Conservation (phyloP, 164 flowering plant species). For the Macadamia tetraphylla region DNA sequence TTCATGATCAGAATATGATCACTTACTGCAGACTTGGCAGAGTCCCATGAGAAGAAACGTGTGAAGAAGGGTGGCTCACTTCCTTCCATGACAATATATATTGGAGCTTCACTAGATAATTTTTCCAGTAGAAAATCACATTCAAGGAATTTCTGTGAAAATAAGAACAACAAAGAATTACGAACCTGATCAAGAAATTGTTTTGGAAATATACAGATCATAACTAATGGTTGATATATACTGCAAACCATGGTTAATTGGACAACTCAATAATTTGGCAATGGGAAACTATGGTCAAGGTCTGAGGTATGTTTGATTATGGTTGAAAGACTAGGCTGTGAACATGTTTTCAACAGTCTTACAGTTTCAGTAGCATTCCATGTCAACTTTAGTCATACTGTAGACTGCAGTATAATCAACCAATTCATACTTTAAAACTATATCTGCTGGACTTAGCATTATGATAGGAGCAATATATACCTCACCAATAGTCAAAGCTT, state of each 20-base stretch:
- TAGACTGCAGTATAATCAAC: not conserved
- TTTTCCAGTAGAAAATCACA: constrained; percentile 80
- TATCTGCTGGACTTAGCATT: not conserved
- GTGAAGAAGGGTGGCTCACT: constrained; percentile 89
- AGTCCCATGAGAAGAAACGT: constrained; percentile 94
- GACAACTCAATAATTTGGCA: not conserved
- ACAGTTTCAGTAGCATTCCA: not conserved
- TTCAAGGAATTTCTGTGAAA: constrained; percentile 78
- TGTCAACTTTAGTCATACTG: not conserved
- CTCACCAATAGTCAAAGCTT: constrained; percentile 83
- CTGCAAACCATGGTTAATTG: not conserved
- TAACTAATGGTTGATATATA: not conserved
- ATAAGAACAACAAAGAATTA: not conserved
- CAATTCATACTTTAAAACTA: not conserved
- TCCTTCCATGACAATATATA: constrained; percentile 77
- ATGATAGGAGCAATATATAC: constrained; percentile 28
- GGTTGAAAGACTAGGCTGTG: not conserved
- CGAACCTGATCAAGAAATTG: not conserved
- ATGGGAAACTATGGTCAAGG: too few relatives aligned
- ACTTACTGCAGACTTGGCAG: constrained; percentile 82
- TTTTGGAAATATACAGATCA: not conserved
- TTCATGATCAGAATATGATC: not conserved
- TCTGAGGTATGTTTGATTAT: not conserved
- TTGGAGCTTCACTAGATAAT: constrained; percentile 68
- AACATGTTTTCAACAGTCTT: not conserved